phyloP scores from a whole-genome alignment of 2,329 filamentous ascomycete species.

The Pezicula rhizophila region DNA sequence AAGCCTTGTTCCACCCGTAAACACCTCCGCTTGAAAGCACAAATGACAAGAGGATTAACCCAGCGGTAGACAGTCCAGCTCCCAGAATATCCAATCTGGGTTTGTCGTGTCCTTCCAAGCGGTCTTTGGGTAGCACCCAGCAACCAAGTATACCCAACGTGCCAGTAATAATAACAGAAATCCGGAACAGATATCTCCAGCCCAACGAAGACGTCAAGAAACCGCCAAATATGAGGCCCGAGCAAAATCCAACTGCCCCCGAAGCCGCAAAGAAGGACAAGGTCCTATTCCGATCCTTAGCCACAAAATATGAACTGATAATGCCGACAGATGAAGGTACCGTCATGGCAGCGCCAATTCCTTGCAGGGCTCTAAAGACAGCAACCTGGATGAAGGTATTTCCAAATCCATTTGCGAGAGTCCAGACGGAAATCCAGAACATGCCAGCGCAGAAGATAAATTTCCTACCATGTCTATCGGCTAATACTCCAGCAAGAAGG shows the following conservation, averaged over 20 bases:
- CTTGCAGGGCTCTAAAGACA: conserved; percentile 39
- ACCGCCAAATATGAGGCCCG: conserved; percentile 33
- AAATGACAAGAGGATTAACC: conserved; percentile 37
- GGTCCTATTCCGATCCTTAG: conserved; percentile 31
- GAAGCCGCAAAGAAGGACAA: conserved; percentile 34
- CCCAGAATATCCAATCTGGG: conserved; percentile 36
- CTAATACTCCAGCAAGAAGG: conserved; percentile 28
- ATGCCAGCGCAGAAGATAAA: conserved; percentile 33
- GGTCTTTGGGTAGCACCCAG: conserved; percentile 33
- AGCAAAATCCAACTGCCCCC: conserved; percentile 34
- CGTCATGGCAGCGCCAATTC: conserved; percentile 39
- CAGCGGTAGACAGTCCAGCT: conserved; percentile 34
- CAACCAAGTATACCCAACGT: conserved; percentile 25
- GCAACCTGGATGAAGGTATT: conserved; percentile 36
- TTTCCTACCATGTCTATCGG: conserved; percentile 33
- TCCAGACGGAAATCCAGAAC: conserved; percentile 30
- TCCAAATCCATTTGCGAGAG: conserved; percentile 32
- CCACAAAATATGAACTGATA: conserved; percentile 35
- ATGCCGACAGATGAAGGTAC: conserved; percentile 40
- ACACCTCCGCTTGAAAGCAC: conserved; percentile 38
- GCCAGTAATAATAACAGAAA: conserved; percentile 30
- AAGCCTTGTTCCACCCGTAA: conserved; percentile 39
- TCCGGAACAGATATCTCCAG: conserved; percentile 34
- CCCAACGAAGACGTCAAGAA: conserved; percentile 33
- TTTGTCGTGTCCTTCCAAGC: conserved; percentile 25